Percentiles rank a stretch among this genome's conserved stretches.
Conservation (phyloP, 345 rosid species). For the Viola odorata region DNA sequence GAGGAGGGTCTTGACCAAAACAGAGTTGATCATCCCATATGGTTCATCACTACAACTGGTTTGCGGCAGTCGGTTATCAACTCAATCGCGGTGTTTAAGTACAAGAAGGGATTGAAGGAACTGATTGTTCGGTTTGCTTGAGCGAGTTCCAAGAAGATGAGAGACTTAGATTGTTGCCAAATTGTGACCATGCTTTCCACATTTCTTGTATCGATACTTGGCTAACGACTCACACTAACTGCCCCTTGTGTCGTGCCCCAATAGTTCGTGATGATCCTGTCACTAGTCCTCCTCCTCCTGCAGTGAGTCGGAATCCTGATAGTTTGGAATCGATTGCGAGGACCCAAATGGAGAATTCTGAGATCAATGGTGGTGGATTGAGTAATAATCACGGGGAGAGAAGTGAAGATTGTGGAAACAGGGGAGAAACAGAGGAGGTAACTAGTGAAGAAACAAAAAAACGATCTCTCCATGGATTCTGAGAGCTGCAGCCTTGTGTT, state of each 20-base stretch:
- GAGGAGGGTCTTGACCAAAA: constrained; percentile 43
- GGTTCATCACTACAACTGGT: constrained; percentile 71
- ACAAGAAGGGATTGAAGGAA: constrained; percentile 70
- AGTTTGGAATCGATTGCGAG: constrained; percentile 6
- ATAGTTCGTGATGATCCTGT: constrained; percentile 23
- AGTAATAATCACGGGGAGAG: constrained; percentile 22
- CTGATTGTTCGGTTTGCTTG: constrained; percentile 83
- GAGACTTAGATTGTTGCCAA: constrained; percentile 66
- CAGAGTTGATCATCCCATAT: constrained; percentile 59
- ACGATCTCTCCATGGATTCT: constrained; percentile 38
- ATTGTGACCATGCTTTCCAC: constrained; percentile 82
- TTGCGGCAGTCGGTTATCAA: constrained; percentile 66
- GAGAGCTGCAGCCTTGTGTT: constrained; percentile 12
- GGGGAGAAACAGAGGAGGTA: constrained; percentile 28
- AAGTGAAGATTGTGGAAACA: constrained; percentile 28
- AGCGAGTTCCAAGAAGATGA: constrained; percentile 73
- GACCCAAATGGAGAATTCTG: constrained; percentile 23
- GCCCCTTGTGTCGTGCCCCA: constrained; percentile 77
- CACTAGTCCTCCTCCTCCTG: constrained; percentile 5
- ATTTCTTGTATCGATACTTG: constrained; percentile 71
- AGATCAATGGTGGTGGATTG: constrained; percentile 16
- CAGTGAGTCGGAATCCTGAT: constrained; percentile 24
- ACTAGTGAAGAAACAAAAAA: constrained; percentile 1
- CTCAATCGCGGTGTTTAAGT: constrained; percentile 52
- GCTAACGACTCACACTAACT: constrained; percentile 71